A percentile compares a stretch with the other conserved stretches of the same genome.
Conservation (phyloP, 1,284 basidiomycete genomes). For the Schizophyllum amplum region DNA sequence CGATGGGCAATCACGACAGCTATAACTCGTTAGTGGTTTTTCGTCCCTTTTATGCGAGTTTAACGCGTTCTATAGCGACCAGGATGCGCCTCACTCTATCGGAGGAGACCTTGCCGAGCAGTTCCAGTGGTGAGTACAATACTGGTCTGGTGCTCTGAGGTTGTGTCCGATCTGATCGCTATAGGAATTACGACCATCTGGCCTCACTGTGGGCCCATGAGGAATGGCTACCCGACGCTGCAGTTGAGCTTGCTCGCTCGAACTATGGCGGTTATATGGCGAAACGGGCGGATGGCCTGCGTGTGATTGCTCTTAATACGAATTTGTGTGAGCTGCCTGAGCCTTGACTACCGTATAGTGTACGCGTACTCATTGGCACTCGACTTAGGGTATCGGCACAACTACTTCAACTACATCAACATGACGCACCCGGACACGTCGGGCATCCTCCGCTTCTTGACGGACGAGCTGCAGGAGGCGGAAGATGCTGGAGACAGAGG, state of each 20-base stretch:
- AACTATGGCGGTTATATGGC: conserved; percentile 77
- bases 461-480: conserved; percentile 73
- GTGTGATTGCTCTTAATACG: conserved; percentile 72
- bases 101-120: conserved; percentile 45
- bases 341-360: neutral
- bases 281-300: conserved; percentile 55
- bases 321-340: conserved; percentile 50
- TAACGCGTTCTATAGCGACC: conserved; percentile 34
- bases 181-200: conserved; percentile 71
- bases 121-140: conserved; percentile 55
- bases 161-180: neutral
- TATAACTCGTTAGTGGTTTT: conserved; percentile 44
- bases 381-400: conserved; percentile 31
- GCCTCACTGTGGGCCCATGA: conserved; percentile 63
- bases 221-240: conserved; percentile 58
- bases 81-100: conserved; percentile 55
- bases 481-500: conserved; percentile 66
- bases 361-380: neutral
- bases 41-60: conserved; percentile 3
- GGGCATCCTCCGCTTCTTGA: conserved; percentile 72
- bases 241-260: conserved; percentile 49
- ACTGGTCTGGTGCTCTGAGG: too few species aligned
- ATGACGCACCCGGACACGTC: conserved; percentile 61
- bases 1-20: conserved; percentile 72
- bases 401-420: conserved; percentile 76